Conservation (phyloP, 2,329 filamentous ascomycete species). For the Alternaria gaisen region DNA sequence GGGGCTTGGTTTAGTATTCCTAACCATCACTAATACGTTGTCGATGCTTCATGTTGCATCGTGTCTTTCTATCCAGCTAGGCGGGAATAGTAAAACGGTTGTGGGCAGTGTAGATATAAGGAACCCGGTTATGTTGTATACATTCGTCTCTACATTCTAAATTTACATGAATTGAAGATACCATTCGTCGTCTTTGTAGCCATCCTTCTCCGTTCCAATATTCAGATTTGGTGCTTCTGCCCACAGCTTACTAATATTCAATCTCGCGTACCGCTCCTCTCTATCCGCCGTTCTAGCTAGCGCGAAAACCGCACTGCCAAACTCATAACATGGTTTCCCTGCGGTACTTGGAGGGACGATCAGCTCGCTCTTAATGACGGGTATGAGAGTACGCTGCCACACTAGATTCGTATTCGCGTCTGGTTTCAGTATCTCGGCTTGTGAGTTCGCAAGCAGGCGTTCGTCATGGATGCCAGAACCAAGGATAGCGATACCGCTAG, state of each 20-base stretch:
- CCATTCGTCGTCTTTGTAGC: background rate
- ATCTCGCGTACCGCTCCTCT: slow-evolving; percentile 19
- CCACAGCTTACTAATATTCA: slow-evolving; percentile 33
- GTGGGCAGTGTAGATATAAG: too few species aligned
- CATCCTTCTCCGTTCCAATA: background rate
- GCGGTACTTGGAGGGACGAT: background rate
- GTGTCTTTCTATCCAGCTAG: too few species aligned
- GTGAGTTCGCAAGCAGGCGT: background rate
- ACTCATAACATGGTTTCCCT: background rate
- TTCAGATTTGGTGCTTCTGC: slow-evolving; percentile 29
- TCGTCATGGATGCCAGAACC: background rate
- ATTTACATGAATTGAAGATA: background rate
- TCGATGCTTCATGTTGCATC: too few species aligned
- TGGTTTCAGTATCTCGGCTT: slow-evolving; percentile 37
- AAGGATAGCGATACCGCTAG: slow-evolving; percentile 35
- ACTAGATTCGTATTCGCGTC: slow-evolving; percentile 49
- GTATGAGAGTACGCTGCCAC: slow-evolving; percentile 47
- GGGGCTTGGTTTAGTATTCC: too few species aligned
- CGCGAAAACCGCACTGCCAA: slow-evolving; percentile 38
- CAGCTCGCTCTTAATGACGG: slow-evolving; percentile 25
- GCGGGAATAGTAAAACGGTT: too few species aligned
- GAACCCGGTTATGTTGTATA: too few species aligned
- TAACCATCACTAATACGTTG: too few species aligned
- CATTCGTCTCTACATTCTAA: too few species aligned
- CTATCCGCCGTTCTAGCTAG: slow-evolving; percentile 26